Percentiles rank a stretch among this genome's conserved stretches.
Evolutionary conservation across 805 yeast species (phyloP).

Genomic region (Hanseniaspora guilliermondii): DNA sequence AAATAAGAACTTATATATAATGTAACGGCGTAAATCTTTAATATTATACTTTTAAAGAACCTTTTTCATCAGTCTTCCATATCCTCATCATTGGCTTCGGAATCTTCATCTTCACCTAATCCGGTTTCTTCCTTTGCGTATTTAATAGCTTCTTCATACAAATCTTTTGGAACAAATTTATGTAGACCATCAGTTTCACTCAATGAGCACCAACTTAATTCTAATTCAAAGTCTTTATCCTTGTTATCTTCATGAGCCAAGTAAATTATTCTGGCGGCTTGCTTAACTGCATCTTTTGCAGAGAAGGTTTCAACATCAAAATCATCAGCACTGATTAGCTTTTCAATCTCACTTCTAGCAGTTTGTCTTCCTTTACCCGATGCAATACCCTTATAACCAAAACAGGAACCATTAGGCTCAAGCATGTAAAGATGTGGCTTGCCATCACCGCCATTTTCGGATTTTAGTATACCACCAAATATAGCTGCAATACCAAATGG

Average conservation of each 20-base stretch:
- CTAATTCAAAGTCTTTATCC: conserved; percentile 93
- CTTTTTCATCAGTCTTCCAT: conserved; percentile 1
- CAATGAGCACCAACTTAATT: conserved; percentile 74
- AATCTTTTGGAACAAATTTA: conserved; percentile 62
- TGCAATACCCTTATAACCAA: conserved; percentile 98
- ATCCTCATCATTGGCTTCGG: conserved; percentile 19
- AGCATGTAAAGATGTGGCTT: conserved; percentile 80
- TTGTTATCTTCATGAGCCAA: conserved; percentile 95
- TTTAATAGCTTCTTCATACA: conserved; percentile 70
- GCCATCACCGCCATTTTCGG: conserved; percentile 42
- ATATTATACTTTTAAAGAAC: background rate
- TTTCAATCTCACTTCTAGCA: conserved; percentile 94
- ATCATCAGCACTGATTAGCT: conserved; percentile 35
- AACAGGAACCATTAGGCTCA: conserved; percentile 92
- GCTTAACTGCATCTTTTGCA: conserved; percentile 73
- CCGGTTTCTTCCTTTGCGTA: conserved; percentile 62
- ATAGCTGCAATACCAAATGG: conserved; percentile 93
- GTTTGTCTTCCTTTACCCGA: conserved; percentile 96
- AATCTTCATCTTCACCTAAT: conserved; percentile 20
- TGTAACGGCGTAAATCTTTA: too few species aligned
- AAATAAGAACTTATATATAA: background rate
- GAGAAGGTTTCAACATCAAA: conserved; percentile 40
- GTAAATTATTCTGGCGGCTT: conserved; percentile 87
- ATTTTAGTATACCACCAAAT: conserved; percentile 73
- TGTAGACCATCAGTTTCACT: conserved; percentile 72